Percentiles rank a stretch among this genome's conserved stretches.
Conservation (phyloP, 345 rosid genomes). For the Hevea brasiliensis region DNA sequence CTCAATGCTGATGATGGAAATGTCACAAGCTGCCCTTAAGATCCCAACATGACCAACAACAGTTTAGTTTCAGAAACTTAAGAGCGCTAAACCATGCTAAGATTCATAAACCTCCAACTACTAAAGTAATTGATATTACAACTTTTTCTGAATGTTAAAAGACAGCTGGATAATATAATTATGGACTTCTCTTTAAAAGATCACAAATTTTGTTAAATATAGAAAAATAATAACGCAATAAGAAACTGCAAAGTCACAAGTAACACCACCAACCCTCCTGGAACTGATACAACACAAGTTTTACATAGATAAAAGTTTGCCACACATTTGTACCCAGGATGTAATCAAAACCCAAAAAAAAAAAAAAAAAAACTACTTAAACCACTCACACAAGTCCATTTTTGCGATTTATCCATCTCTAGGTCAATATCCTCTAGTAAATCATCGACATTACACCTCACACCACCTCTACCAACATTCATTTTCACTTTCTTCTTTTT, state of each 20-base stretch:
- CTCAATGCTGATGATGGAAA: background rate
- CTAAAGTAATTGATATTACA: background rate
- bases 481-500: background rate
- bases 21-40: background rate
- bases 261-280: background rate
- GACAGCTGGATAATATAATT: background rate
- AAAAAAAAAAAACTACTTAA: too few species aligned
- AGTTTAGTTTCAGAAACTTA: conserved; percentile 16
- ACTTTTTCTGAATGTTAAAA: background rate
- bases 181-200: background rate
- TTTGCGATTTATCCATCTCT: background rate
- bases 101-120: background rate
- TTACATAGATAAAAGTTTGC: background rate
- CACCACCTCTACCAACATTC: background rate
- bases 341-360: background rate
- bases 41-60: conserved; percentile 3
- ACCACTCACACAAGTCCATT: too few species aligned
- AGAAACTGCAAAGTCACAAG: background rate
- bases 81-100: conserved; percentile 9
- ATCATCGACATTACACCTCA: background rate
- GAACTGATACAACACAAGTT: background rate
- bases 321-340: background rate
- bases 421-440: background rate
- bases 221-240: too few species aligned
- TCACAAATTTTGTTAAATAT: background rate